Base-by-base conservation (phyloP, 2,329 filamentous ascomycete genomes). In the Aschersonia sp. region DNA sequence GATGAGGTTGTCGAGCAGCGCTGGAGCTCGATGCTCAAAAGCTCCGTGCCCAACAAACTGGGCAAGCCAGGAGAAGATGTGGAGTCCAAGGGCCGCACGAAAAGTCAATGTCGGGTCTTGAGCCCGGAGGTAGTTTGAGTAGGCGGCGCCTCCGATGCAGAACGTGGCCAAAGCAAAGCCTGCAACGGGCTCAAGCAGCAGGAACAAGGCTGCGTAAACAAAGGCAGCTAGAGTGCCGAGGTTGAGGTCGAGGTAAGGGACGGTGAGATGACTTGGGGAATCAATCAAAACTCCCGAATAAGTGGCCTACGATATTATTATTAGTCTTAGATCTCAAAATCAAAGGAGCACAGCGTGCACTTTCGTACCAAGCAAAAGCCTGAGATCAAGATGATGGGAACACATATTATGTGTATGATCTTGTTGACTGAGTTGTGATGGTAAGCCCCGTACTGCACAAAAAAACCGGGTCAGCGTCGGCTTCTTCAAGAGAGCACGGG, bases 151-250 rank as follows among this genome's bases (percentile, higher is more conserved):
- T 22, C 70, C 83, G 42, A 97, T 68, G 51, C 95, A 80, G 33
- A 96, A 71, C 4, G 85, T 76, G 5, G 85, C 81, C 42, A 95
- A 70, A 31, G 85, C 68, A 9, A 79, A 81, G 46, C 92, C 92
- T 9, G 92, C 92, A 1, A 97, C 87, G 1, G 92, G 92, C 61
- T 98, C 92, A 59, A 98, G 82, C 29, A 98, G 76, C 44, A 97
- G 74, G 61, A 97, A 98, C 48, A 96, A 76, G 2, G 75, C 75
- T 39, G 83, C 76, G 66, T 92, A 96, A 31, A 81, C 59, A 46
- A 79, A 73, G 35, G 80, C 78, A 43, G 69, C 68, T 48, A 85
- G 76, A 10, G 78, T 87, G 53, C 77, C 78, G 42, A 79, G 68
- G 54, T 79, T 89, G 49, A 81, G 76, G 12, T 76, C 72, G 51